A percentile compares a stretch with the other conserved stretches of the same genome.
Evolutionary conservation across 331 rosid genomes (phyloP).

Genomic region (Stylosanthes scabra): DNA sequence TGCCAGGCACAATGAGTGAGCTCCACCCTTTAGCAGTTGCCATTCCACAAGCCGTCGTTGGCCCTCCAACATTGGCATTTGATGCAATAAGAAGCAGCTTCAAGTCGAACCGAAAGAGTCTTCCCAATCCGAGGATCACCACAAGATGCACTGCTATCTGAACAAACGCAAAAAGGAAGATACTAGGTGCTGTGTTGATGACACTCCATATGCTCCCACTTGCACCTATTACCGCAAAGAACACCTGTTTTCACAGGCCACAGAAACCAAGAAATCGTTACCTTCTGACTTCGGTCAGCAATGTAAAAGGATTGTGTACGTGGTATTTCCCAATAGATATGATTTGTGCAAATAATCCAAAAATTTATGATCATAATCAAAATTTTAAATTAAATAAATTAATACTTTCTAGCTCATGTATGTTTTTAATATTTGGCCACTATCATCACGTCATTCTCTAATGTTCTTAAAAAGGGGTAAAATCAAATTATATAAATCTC

Average conservation of each 20-base stretch:
- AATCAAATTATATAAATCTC: neutral
- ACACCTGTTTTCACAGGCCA: conserved; percentile 51
- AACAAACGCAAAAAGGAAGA: conserved; percentile 60
- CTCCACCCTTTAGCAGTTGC: conserved; percentile 73
- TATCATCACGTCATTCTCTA: neutral
- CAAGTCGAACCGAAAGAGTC: conserved; percentile 56
- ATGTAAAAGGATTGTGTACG: too few relatives aligned
- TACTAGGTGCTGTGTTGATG: conserved; percentile 70
- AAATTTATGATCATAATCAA: neutral
- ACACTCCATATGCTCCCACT: conserved; percentile 73
- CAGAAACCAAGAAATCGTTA: conserved; percentile 18
- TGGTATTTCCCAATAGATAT: neutral
- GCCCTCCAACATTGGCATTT: conserved; percentile 82
- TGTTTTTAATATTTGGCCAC: neutral
- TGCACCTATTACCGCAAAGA: conserved; percentile 75
- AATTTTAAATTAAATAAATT: neutral
- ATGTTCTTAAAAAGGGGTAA: neutral
- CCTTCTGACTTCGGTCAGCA: neutral
- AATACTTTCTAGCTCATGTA: too few relatives aligned
- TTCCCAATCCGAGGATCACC: conserved; percentile 70
- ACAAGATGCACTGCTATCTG: conserved; percentile 71
- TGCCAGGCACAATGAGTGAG: conserved; percentile 71
- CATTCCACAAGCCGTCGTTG: conserved; percentile 79
- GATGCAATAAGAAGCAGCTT: conserved; percentile 72
- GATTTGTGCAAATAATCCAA: neutral